Conservation (phyloP, 768 basidiomycete genomes). For the Lactifluus piperatus region DNA sequence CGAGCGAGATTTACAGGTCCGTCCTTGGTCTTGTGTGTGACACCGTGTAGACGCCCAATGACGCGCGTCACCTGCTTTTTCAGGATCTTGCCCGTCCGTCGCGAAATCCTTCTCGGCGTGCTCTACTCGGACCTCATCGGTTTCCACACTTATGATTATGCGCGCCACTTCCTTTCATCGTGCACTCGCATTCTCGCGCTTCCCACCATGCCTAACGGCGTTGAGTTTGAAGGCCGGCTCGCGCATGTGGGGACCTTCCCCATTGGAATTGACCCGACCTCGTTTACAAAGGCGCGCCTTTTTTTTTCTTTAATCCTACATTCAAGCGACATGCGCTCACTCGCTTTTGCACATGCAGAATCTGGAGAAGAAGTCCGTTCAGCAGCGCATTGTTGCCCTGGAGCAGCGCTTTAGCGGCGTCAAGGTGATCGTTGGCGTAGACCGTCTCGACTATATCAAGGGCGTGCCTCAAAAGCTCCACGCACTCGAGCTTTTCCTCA, state of each 20-base stretch:
- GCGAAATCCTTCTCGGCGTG: slow-evolving; percentile 94
- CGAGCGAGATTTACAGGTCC: slow-evolving; percentile 93
- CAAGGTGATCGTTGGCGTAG: slow-evolving; percentile 97
- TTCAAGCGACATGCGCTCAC: neutral
- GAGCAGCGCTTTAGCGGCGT: slow-evolving; percentile 89
- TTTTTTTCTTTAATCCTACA: neutral
- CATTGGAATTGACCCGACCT: slow-evolving; percentile 93
- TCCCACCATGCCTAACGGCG: slow-evolving; percentile 96
- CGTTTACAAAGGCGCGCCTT: slow-evolving; percentile 68
- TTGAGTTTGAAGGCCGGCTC: slow-evolving; percentile 90
- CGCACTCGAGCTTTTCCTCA: slow-evolving; percentile 91
- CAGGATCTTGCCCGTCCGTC: slow-evolving; percentile 92
- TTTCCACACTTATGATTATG: slow-evolving; percentile 99
- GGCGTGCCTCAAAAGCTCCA: slow-evolving; percentile 98
- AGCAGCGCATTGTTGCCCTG: slow-evolving; percentile 68
- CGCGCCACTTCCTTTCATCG: slow-evolving; percentile 97
- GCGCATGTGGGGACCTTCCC: slow-evolving; percentile 99
- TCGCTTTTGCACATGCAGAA: slow-evolving; percentile 39
- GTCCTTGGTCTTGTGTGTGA: slow-evolving; percentile 20
- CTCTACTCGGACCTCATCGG: slow-evolving; percentile 96
- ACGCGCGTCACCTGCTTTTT: neutral
- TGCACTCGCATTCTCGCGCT: slow-evolving; percentile 94
- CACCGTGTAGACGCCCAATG: neutral
- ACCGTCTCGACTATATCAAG: slow-evolving; percentile 99
- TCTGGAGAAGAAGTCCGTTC: slow-evolving; percentile 70